A percentile compares a stretch with the other conserved stretches of the same genome.
phyloP scores from a whole-genome alignment of 1,284 basidiomycete genomes.

The Cutaneotrichosporon sp. region DNA sequence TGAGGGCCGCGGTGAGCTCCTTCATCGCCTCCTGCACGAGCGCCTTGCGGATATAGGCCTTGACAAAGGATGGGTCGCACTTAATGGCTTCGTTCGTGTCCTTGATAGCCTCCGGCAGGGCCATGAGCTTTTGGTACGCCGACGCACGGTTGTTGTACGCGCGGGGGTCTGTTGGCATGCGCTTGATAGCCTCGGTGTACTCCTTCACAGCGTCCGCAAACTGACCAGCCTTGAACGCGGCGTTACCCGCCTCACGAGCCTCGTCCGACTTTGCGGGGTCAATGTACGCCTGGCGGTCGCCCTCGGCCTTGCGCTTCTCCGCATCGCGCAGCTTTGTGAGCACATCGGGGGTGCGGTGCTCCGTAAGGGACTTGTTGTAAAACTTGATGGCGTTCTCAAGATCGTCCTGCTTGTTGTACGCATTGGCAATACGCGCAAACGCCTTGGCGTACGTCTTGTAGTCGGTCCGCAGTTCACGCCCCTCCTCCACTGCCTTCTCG shows the following conservation, averaged over 20 bases:
- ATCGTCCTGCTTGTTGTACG: slow-evolving; percentile 80
- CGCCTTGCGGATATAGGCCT: slow-evolving; percentile 92
- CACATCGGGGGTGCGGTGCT: slow-evolving; percentile 92
- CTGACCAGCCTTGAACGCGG: slow-evolving; percentile 83
- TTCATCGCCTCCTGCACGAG: slow-evolving; percentile 85
- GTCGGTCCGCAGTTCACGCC: slow-evolving; percentile 59
- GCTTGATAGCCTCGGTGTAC: slow-evolving; percentile 95
- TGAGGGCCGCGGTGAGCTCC: slow-evolving; percentile 80
- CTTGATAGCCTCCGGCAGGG: slow-evolving; percentile 92
- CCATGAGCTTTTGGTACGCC: slow-evolving; percentile 91
- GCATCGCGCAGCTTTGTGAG: slow-evolving; percentile 81
- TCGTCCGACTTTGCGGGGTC: slow-evolving; percentile 76
- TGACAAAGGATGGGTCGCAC: slow-evolving; percentile 84
- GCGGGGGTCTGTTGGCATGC: slow-evolving; percentile 80
- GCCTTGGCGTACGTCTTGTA: slow-evolving; percentile 63
- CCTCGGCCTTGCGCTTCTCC: slow-evolving; percentile 74
- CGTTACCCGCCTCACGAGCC: slow-evolving; percentile 89
- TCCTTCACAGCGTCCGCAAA: slow-evolving; percentile 87
- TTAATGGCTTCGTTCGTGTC: slow-evolving; percentile 91
- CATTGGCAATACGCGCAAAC: slow-evolving; percentile 79
- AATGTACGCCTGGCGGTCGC: slow-evolving; percentile 76
- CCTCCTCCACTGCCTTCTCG: slow-evolving; percentile 91
- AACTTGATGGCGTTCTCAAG: slow-evolving; percentile 74
- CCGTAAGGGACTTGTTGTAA: slow-evolving; percentile 86
- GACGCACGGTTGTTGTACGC: slow-evolving; percentile 97